Evolutionary conservation across 345 rosid genomes (phyloP), one percentile per base, ranked within the genome.

Genomic region (Aquilaria sinensis): DNA sequence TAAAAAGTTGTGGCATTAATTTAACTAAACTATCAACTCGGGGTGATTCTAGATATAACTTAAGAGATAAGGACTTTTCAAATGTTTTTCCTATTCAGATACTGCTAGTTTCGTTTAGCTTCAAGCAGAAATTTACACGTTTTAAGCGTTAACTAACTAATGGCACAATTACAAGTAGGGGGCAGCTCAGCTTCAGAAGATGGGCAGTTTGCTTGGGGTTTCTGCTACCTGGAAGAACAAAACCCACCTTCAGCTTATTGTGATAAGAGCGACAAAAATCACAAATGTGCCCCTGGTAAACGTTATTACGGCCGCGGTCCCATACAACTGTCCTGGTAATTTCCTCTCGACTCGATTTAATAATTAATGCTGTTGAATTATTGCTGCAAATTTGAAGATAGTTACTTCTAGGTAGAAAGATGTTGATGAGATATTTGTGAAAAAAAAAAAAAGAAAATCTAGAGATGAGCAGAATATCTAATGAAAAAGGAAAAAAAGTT

Each of bases 241-340:
- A 81, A 72, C 56, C 81, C 85, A 10, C 66, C 73, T 37, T 66
- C 74, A 41, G 5, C 73, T 34, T 80, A 87, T 59, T 87, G 90
- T 62, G 69, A 72, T 43, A 37, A 37, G 43, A 60, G 75, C 0
- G 58, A 65, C 15, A 41, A 78, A 58, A 53, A 45, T 0, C 85
- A 75, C 62, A 89, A 90, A 32, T 85, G 95, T 64, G 82, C 89
- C 57, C 12, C 76, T 5, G 87, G 81, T n/a, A 65, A 70, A 67
- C 75, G 81, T 31, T 85, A 85, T 64, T 88, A 74, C 47, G 95
- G 91, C 67, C 68, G 90, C 45, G 94, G 94, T 43, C 94, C 94
- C 1, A 79, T 87, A 55, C 90, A 84, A 53, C 77, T 87, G 10
- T 11, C 94, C 1, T 80, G 88, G 85, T 75, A 62, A 69, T 53